Evolutionary conservation across 2,329 filamentous ascomycete genomes (phyloP), one percentile per base, ranked within the genome.

Genomic region (Scytalidium lignicola): DNA sequence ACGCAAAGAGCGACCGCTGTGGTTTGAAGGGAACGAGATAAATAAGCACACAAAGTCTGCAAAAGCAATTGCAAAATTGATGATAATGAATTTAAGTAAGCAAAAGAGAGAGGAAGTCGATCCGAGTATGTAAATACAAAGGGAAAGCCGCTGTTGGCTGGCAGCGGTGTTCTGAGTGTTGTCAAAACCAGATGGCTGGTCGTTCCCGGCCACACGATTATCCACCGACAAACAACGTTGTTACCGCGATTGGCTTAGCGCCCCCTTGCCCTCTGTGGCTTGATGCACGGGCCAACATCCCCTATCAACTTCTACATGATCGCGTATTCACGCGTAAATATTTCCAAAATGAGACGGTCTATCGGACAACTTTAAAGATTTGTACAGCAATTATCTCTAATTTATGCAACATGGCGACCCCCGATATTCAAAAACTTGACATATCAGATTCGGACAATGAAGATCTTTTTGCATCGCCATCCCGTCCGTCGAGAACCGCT

Each of bases 401-500:
- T 37, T 15, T 37, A 37, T 37, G 32, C 32, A 37, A 5, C 32
- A 58, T 61, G 65, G 64, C 68, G 28, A 70, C 69, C 39, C 73
- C 75, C 50, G 70, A 76, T 56, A 71, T 80, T 59, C 73, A 77
- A 48, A 71, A 70, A 52, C 68, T 76, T 18, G 67, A 70, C 50
- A 67, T 80, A 28, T 79, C 75, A 26, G 77, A 82, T 51, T 76
- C 77, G 21, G 71, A 79, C 52, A 71, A 73, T 15, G 76, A 80
- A 55, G 75, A 77, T 50, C 70, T 83, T 41, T 82, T 82, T 65
- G 74, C 79, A 46, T 81, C 78, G 10, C 79, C 79, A 7, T 73
- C 72, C 2, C 58, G 58, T 47, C n/a, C 68, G 60, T 59, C 64
- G 51, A 57, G 67, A 54, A 43, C 58, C 52, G 46, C 42, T 12